Evolutionary conservation across 139 green algal species (phyloP), one percentile per base, ranked within the genome.

Genomic region (Picochlorum sp.): DNA sequence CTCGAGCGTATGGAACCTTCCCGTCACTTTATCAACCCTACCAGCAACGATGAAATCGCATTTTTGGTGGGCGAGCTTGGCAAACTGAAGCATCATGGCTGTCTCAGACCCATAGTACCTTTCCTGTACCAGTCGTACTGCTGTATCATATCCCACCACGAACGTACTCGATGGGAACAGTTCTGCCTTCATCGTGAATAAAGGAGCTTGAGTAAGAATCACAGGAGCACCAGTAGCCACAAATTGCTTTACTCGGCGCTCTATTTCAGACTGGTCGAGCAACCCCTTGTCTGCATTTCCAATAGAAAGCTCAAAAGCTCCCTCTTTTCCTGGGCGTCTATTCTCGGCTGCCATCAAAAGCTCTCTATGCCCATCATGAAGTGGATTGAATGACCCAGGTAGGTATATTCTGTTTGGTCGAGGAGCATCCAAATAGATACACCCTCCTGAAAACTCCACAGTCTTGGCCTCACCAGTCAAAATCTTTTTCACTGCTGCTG

Each of bases 261-360:
- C 41, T 8, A 92, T 63, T 28, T 92, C 87, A 0, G 73, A 70
- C 11, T 77, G 9, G 0, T 65, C 26, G 44, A 96, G 72, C 49
- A 78, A 24, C 18, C 85, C 88, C 80, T 97, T 97, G 76, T 97
- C 91, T 7, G 89, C 81, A 63, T 97, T 96, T 52, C 79, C 67
- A 9, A 93, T 77, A 13, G 87, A 83, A 58, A 97, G 78, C 77
- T 97, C 91, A 49, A 84, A 89, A 57, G 56, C 66, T 1, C 67
- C 70, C 44, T 86, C 78, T 54, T 52, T 23, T 0, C 21, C 18
- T 2, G 71, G 57, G 1, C 37, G 45, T 23, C 16, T 26, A 9
- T 21, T 20, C 23, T 23, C 23, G 69, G 64, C 41, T 16, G 23
- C 28, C 2, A 44, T 44, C 67, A 94, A 72, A 60, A 90, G 57